Conservation (phyloP, 176 grass and related monocot species). For the barley (Hordeum vulgare) region MorexV3_pseudomolecules_assembly NC_058521.1:493212780-493213279, state of each 20-base stretch:
- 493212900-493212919: neutral
- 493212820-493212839: slow-evolving; percentile 14
- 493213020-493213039: slow-evolving; percentile 62
- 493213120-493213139: neutral
- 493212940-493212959: neutral
- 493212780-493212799: neutral
- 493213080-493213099: slow-evolving; percentile 38
- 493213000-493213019: slow-evolving; percentile 62
- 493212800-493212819: neutral
- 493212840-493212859: slow-evolving; percentile 25
- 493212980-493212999: neutral
- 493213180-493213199: slow-evolving; percentile 89
- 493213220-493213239: slow-evolving; percentile 30
- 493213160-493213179: slow-evolving; percentile 60
- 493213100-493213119: slow-evolving; percentile 16
- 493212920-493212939: neutral
- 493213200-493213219: slow-evolving; percentile 71
- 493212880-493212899: neutral
- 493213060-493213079: slow-evolving; percentile 82
- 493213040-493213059: slow-evolving; percentile 69
- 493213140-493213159: neutral
- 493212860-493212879: neutral
- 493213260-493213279: neutral
- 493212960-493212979: neutral
- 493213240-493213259: neutral